Conservation (phyloP, 495 filamentous ascomycete species). For the Tuber umbilicatum region DNA sequence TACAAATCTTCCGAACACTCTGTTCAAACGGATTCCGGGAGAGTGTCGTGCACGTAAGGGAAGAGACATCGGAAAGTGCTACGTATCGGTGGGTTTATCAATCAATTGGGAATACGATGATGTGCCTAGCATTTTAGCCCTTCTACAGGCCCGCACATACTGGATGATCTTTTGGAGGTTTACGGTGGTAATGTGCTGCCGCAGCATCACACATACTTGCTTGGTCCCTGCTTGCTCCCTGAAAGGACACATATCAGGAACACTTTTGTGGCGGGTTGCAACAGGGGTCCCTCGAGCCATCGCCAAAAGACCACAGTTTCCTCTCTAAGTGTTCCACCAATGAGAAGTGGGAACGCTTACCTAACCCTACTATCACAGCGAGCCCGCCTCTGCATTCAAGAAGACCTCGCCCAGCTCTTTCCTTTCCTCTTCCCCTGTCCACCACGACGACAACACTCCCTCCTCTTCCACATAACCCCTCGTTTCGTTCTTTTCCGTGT, state of each 20-base stretch:
- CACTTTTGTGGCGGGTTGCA: conserved; percentile 18
- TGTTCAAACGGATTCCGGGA: not conserved
- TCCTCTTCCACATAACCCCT: not conserved
- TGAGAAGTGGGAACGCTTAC: conserved; percentile 1
- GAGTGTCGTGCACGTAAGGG: not conserved
- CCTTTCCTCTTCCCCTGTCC: conserved; percentile 7
- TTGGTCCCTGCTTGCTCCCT: not conserved
- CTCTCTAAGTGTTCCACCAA: conserved; percentile 28
- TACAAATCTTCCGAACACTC: not conserved
- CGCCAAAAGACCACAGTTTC: conserved; percentile 39
- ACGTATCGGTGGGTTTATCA: not conserved
- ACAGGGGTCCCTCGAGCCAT: conserved; percentile 17
- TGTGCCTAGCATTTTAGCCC: not conserved
- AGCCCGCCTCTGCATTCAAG: conserved; percentile 27
- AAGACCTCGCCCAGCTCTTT: conserved; percentile 24
- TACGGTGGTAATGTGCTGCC: not conserved
- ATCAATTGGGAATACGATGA: not conserved
- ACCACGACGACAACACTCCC: not conserved
- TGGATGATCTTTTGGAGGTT: not conserved
- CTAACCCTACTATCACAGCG: conserved; percentile 21
- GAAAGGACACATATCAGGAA: conserved; percentile 38
- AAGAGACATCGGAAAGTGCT: not conserved
- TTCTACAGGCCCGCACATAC: not conserved
- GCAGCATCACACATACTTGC: too few species aligned
- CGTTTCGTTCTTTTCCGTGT: conserved; percentile 11